phyloP scores from a whole-genome alignment of 805 yeast species.

The Suhomyces sp. region DNA sequence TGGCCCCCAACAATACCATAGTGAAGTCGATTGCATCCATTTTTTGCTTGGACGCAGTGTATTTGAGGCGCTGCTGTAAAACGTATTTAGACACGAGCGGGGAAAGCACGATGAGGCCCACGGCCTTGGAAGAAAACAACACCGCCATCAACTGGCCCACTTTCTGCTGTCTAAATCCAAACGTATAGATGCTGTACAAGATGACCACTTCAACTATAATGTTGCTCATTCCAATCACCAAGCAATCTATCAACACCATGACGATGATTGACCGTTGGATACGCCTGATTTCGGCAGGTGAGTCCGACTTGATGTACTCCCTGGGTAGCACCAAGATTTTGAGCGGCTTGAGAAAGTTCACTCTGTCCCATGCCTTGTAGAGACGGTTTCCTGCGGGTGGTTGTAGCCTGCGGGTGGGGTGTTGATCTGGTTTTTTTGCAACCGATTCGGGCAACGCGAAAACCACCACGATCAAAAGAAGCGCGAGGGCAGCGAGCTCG shows the following conservation, averaged over 20 bases:
- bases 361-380: neutral
- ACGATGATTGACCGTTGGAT: conserved; percentile 41
- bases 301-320: conserved; percentile 13
- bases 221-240: conserved; percentile 32
- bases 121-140: conserved; percentile 48
- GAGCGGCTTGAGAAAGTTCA: conserved; percentile 44
- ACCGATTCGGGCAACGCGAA: conserved; percentile 20
- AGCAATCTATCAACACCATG: conserved; percentile 47
- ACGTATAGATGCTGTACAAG: conserved; percentile 52
- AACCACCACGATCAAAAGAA: conserved; percentile 23
- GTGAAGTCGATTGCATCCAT: conserved; percentile 53
- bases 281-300: neutral
- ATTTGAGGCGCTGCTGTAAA: conserved; percentile 28
- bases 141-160: conserved; percentile 57
- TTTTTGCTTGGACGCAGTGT: conserved; percentile 34
- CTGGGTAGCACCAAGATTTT: conserved; percentile 53
- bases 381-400: conserved; percentile 9
- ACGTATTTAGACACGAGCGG: conserved; percentile 45
- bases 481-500: conserved; percentile 30
- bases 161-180: conserved; percentile 51
- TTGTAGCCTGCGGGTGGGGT: conserved; percentile 15
- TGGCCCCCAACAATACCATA: conserved; percentile 35
- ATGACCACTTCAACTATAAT: conserved; percentile 43
- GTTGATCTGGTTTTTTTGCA: conserved; percentile 44
- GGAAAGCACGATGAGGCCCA: conserved; percentile 47